phyloP scores from a whole-genome alignment of 2,329 filamentous ascomycete species.

The Sclerotinia nivalis region DNA sequence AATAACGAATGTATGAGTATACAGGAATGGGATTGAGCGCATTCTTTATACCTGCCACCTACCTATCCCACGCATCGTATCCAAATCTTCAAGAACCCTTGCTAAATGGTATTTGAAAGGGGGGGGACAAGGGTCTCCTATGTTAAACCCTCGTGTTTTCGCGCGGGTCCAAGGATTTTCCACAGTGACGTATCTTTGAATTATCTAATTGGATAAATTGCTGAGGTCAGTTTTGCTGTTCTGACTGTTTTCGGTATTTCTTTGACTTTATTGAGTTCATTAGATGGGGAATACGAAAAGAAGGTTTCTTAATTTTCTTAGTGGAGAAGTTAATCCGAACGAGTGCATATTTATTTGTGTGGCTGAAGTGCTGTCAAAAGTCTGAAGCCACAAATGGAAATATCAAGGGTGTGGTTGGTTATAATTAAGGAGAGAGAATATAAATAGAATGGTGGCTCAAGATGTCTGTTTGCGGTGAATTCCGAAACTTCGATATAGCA shows the following conservation, averaged over 20 bases:
- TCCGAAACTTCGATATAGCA: neutral
- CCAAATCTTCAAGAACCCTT: neutral
- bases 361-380: neutral
- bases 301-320: neutral
- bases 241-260: constrained; percentile 6
- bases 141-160: neutral
- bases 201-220: neutral
- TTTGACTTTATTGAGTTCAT: neutral
- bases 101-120: neutral
- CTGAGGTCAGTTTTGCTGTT: neutral
- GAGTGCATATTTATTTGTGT: neutral
- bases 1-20: neutral
- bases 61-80: neutral
- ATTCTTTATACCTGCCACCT: constrained; percentile 14
- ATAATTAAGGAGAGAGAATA: neutral
- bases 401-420: neutral
- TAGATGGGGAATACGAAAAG: neutral
- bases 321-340: neutral
- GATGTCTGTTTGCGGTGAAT: constrained; percentile 1
- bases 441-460: constrained; percentile 13
- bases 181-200: neutral
- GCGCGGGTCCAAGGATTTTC: neutral
- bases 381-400: neutral
- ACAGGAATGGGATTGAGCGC: neutral
- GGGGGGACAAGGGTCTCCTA: neutral